A percentile compares a stretch with the other conserved stretches of the same genome.
Evolutionary conservation across 495 filamentous ascomycete genomes (phyloP).

Genomic region (Penicillium pancosmium): DNA sequence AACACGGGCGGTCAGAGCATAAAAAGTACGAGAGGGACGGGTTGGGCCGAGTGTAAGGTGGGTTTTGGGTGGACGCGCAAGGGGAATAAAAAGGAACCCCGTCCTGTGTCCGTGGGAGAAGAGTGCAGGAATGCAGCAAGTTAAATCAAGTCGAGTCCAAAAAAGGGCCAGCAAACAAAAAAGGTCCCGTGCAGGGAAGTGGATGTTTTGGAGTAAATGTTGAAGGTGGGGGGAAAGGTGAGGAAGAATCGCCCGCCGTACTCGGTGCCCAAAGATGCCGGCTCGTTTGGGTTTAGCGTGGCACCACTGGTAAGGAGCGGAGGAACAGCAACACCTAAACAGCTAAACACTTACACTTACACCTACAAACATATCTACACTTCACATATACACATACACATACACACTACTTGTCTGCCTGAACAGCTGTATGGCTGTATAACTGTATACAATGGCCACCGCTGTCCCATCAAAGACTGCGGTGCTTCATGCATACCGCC

Average conservation of each 20-base stretch:
- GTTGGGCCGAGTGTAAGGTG: neutral
- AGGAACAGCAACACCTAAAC: too few species aligned
- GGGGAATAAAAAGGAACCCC: neutral
- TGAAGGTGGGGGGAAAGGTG: neutral
- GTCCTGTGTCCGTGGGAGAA: neutral
- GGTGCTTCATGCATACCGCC: constrained; percentile 67
- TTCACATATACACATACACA: too few species aligned
- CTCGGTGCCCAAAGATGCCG: neutral
- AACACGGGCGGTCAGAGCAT: constrained; percentile 16
- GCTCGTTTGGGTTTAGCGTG: constrained; percentile 1
- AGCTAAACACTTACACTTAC: too few species aligned
- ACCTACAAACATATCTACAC: too few species aligned
- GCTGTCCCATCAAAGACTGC: too few species aligned
- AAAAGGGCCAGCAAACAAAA: neutral
- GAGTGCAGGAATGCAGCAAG: neutral
- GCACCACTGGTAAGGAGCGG: neutral
- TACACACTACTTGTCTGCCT: too few species aligned
- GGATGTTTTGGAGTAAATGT: neutral
- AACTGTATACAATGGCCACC: too few species aligned
- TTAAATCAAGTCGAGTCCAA: too few species aligned
- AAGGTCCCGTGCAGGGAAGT: neutral
- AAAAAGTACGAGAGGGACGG: neutral
- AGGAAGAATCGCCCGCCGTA: neutral
- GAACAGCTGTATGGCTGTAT: too few species aligned
- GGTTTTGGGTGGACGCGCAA: neutral